phyloP scores from a whole-genome alignment of 352 stramenopile species.

The Globisporangium sylvaticum region DNA sequence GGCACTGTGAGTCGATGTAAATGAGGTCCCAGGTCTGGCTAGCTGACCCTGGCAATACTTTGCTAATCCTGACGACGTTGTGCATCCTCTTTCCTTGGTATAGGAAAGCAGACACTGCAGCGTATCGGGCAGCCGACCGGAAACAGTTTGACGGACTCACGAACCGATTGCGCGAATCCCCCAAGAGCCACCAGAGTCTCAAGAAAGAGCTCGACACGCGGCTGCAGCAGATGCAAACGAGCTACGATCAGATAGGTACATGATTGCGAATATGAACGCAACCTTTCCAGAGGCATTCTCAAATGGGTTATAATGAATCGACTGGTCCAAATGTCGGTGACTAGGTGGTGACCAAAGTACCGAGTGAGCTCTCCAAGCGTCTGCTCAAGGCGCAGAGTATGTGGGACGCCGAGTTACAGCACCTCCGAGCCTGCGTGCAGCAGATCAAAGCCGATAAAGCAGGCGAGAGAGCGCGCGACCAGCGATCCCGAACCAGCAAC shows the following conservation, averaged over 20 bases:
- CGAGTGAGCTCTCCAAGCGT: slow-evolving; percentile 49
- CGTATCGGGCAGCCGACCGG: slow-evolving; percentile 41
- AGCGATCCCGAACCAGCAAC: background rate
- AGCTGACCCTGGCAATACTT: too few species aligned
- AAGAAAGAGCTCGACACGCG: slow-evolving; percentile 41
- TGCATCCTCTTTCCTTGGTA: too few species aligned
- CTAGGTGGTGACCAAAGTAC: slow-evolving; percentile 48
- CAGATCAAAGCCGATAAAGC: slow-evolving; percentile 22
- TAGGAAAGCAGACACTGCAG: slow-evolving; percentile 31
- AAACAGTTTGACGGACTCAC: slow-evolving; percentile 62
- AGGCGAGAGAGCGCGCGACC: background rate
- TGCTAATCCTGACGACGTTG: too few species aligned
- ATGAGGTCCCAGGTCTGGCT: background rate
- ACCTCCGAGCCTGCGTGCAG: slow-evolving; percentile 30
- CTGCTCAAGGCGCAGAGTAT: slow-evolving; percentile 38
- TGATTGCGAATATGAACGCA: too few species aligned
- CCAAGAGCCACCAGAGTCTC: slow-evolving; percentile 35
- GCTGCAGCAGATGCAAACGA: slow-evolving; percentile 34
- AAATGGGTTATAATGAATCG: background rate
- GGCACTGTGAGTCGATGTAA: slow-evolving; percentile 25
- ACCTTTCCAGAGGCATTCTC: too few species aligned
- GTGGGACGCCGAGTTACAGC: slow-evolving; percentile 36
- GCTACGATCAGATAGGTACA: slow-evolving; percentile 33
- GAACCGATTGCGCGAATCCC: slow-evolving; percentile 47
- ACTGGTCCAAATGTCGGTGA: background rate